A percentile compares a stretch with the other conserved stretches of the same genome.
phyloP scores from a whole-genome alignment of 192 early-diverging fungal species.

The Linnemannia schmuckeri region DNA sequence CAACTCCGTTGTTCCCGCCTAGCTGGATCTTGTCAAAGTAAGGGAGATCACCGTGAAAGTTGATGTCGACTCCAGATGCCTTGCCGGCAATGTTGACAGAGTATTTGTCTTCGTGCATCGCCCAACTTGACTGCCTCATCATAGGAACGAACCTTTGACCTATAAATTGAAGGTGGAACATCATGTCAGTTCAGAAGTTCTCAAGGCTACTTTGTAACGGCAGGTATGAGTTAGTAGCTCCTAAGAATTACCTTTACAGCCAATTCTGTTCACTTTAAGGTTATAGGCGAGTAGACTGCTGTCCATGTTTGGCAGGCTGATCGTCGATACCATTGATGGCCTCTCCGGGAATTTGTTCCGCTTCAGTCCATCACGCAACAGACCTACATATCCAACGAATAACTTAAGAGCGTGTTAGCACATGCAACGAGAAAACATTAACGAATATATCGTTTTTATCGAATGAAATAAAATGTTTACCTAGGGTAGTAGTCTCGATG shows the following conservation, averaged over 20 bases:
- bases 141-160: constrained; percentile 59
- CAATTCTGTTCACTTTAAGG: constrained; percentile 55
- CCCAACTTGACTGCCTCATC: constrained; percentile 66
- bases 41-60: constrained; percentile 65
- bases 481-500: constrained; percentile 54
- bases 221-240: neutral
- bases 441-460: neutral
- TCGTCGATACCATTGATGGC: constrained; percentile 45
- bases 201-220: too few species aligned
- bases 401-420: constrained; percentile 12
- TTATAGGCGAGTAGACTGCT: constrained; percentile 66
- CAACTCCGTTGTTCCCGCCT: constrained; percentile 53
- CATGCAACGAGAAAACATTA: neutral
- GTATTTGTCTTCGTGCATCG: constrained; percentile 69
- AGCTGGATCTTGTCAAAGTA: constrained; percentile 47
- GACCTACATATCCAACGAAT: constrained; percentile 6
- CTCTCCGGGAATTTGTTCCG: constrained; percentile 20
- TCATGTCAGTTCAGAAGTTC: neutral
- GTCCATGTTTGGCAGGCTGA: constrained; percentile 65
- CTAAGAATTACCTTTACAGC: constrained; percentile 42
- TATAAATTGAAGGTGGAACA: neutral
- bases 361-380: constrained; percentile 40
- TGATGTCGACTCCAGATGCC: constrained; percentile 50
- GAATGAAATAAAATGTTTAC: constrained; percentile 26
- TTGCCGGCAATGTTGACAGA: constrained; percentile 57